phyloP scores from a whole-genome alignment of 73 alveolate genomes.

The Durusdinium trenchii region DNA sequence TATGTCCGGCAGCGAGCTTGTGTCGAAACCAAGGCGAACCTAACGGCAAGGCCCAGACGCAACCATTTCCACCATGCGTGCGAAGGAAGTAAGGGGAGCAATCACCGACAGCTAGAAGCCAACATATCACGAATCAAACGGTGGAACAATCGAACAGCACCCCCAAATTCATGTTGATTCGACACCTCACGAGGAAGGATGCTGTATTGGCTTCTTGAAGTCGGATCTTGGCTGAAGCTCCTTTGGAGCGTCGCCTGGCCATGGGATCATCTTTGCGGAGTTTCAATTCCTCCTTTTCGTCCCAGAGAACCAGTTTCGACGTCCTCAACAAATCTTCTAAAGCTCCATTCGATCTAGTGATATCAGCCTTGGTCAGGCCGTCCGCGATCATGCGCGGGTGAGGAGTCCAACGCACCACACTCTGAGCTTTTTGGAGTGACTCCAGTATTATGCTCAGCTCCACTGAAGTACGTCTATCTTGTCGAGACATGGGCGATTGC shows the following conservation, averaged over 20 bases:
- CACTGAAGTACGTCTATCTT: neutral
- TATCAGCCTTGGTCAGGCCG: neutral
- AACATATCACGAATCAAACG: too few species aligned
- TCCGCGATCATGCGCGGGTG: conserved; percentile 1
- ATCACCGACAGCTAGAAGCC: too few species aligned
- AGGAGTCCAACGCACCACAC: neutral
- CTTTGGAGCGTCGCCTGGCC: neutral
- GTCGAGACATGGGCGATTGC: neutral
- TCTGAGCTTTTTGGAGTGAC: neutral
- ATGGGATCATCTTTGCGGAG: neutral
- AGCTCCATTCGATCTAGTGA: neutral
- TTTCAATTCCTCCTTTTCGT: neutral
- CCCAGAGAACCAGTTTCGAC: neutral
- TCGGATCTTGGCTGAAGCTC: neutral
- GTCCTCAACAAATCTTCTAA: neutral
- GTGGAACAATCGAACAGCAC: neutral
- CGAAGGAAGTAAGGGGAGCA: too few species aligned
- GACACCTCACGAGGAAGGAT: neutral
- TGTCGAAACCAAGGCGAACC: too few species aligned
- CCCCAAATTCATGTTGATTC: neutral
- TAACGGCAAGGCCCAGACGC: too few species aligned
- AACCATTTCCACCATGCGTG: too few species aligned
- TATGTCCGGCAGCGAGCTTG: too few species aligned
- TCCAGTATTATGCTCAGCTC: neutral
- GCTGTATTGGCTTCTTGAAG: neutral